Evolutionary conservation across 345 rosid genomes (phyloP), one percentile per base, ranked within the genome.

Genomic region (Syzygium aqueum): DNA sequence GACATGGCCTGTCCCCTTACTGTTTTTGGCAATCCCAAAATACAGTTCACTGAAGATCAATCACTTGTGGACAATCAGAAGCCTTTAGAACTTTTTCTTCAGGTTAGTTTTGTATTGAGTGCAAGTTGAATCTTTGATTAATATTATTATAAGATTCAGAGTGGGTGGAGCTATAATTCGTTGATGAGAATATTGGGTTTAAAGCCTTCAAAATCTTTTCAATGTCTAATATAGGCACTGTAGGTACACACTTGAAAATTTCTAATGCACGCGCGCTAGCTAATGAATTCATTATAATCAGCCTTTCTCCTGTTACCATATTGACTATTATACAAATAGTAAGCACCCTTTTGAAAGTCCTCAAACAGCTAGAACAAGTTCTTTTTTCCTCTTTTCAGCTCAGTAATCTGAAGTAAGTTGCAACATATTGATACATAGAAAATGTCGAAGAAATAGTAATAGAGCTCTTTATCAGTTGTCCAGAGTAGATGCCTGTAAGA

Each of bases 1-100:
- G 99, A 98, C 92, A 96, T 96, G 98, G 97, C 92, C 3, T 98
- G 99, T 86, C 94, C 98, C 27, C 97, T 98, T 52, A 89, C 92
- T 25, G 95, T 96, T 84, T 86, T 98, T 11, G 95, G 93, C 90
- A 92, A 92, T 87, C 91, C 98, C 51, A 80, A 86, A 85, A 90
- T 89, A 86, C 91, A 86, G 53, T 89, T 90, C 91, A 89, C 88
- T 17, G 93, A 93, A 87, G 94, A 93, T 90, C 92, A 85, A 88
- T 92, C 90, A 84, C 92, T 92, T 63, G 85, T 89, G 87, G 91
- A 92, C 84, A 90, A 88, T 84, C 93, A 90, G 73, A 92, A 85
- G 57, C 93, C 96, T 87, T 86, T 98, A 85, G 92, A 93, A 90
- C 94, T 98, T 88, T 92, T 91, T 89, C 87, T 92, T 51, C 94